A percentile compares a stretch with the other conserved stretches of the same genome.
These are phyloP conservation scores for Myriangium duriaei DNA, from an alignment of 2,329 filamentous ascomycete species.

Conservation along the genomic window DNA sequence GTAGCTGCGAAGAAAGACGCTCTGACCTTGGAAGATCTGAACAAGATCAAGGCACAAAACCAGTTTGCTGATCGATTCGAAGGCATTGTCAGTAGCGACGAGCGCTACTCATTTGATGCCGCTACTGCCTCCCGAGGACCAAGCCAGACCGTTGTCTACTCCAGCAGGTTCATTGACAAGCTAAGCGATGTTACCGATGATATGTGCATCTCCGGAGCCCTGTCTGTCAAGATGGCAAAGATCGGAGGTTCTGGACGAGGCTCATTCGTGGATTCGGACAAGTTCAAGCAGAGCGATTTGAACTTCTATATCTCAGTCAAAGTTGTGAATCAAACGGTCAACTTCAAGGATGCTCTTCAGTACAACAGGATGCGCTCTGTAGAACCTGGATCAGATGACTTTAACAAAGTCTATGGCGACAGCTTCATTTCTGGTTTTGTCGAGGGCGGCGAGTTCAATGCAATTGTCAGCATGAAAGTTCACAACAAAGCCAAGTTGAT, in stretches of 20 bases:
- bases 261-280: not conserved
- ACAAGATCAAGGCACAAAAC: no score
- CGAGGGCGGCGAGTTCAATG: slow-evolving; percentile 9
- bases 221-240: not conserved
- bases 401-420: slow-evolving; percentile 9
- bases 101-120: no score
- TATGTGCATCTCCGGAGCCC: not conserved
- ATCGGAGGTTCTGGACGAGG: not conserved
- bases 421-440: slow-evolving; percentile 10
- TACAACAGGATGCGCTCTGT: slow-evolving; percentile 1
- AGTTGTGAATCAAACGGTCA: slow-evolving; percentile 5
- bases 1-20: no score
- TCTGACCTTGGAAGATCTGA: no score
- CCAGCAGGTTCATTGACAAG: not conserved
- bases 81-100: not conserved
- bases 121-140: no score
- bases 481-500: not conserved
- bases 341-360: not conserved
- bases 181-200: not conserved
- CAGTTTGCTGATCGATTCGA: no score
- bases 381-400: not conserved
- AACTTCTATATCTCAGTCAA: slow-evolving; percentile 7
- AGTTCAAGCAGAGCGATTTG: slow-evolving; percentile 6
- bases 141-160: slow-evolving; percentile 1
- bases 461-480: slow-evolving; percentile 6